A percentile compares a stretch with the other conserved stretches of the same genome.
Evolutionary conservation across 2,329 filamentous ascomycete genomes (phyloP).

Genomic region (Hypoxylon sp.): DNA sequence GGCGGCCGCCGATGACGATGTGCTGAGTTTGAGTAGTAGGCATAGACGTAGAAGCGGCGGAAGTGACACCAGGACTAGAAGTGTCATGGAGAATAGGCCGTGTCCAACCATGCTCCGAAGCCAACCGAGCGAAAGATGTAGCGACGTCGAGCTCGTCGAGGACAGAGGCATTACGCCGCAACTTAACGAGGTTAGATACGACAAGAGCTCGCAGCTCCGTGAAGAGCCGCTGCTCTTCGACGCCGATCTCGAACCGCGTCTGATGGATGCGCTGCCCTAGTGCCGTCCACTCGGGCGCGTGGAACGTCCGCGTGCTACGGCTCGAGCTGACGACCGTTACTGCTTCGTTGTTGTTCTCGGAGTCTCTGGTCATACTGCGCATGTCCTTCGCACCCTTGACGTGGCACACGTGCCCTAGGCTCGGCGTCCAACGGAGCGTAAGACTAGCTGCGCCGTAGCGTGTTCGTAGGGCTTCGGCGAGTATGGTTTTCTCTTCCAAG

Average conservation of each 20-base stretch:
- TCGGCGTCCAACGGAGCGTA: slow-evolving; percentile 87
- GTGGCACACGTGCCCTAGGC: slow-evolving; percentile 90
- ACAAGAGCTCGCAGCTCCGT: slow-evolving; percentile 80
- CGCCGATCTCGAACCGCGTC: slow-evolving; percentile 80
- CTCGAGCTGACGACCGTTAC: slow-evolving; percentile 75
- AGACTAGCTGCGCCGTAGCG: slow-evolving; percentile 75
- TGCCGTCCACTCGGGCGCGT: slow-evolving; percentile 85
- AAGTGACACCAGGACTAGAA: background rate
- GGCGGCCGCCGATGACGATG: slow-evolving; percentile 86
- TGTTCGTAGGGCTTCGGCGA: slow-evolving; percentile 74
- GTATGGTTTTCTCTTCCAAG: slow-evolving; percentile 69
- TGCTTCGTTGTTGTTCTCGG: slow-evolving; percentile 23
- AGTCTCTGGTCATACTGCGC: slow-evolving; percentile 47
- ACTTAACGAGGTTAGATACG: slow-evolving; percentile 84
- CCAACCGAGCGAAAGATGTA: slow-evolving; percentile 86
- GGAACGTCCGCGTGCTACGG: slow-evolving; percentile 87
- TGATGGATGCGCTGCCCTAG: slow-evolving; percentile 87
- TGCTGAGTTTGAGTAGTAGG: slow-evolving; percentile 67
- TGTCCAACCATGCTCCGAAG: slow-evolving; percentile 79
- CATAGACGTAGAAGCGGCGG: slow-evolving; percentile 5
- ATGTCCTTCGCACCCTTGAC: slow-evolving; percentile 83
- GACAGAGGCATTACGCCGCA: slow-evolving; percentile 90
- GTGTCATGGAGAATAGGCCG: slow-evolving; percentile 79
- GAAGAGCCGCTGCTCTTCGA: slow-evolving; percentile 88
- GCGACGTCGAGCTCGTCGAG: slow-evolving; percentile 94